phyloP scores from a whole-genome alignment of 345 rosid genomes.

The Corymbia maculata region DNA sequence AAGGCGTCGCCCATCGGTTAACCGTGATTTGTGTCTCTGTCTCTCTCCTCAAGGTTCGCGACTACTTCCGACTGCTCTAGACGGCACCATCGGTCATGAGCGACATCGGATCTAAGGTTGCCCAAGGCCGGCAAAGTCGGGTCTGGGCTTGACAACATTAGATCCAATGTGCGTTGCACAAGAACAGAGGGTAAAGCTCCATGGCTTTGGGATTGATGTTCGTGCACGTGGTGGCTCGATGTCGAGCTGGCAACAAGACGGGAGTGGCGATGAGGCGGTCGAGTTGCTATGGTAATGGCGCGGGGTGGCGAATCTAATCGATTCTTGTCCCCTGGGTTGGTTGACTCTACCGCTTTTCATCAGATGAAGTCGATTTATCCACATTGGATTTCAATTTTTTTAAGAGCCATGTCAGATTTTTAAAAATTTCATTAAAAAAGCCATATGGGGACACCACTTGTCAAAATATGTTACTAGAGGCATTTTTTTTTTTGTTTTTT shows the following conservation, averaged over 20 bases:
- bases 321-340: background rate
- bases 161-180: background rate
- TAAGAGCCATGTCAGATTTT: background rate
- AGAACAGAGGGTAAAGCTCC: background rate
- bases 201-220: background rate
- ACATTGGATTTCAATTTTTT: background rate
- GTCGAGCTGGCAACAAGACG: background rate
- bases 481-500: no score
- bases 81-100: background rate
- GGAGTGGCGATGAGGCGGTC: background rate
- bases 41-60: background rate
- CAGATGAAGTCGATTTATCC: background rate
- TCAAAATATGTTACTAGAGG: no score
- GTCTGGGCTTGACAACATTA: background rate
- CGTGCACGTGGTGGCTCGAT: background rate
- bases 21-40: background rate
- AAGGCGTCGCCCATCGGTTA: background rate
- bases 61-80: background rate
- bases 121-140: background rate
- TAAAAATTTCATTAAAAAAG: background rate
- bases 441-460: accelerated
- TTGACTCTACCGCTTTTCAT: background rate
- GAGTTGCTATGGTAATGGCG: background rate
- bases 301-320: no score
- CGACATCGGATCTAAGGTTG: background rate